A percentile compares a stretch with the other conserved stretches of the same genome.
phyloP scores from a whole-genome alignment of 2,329 filamentous ascomycete genomes.

The Myriosclerotinia curreyana region DNA sequence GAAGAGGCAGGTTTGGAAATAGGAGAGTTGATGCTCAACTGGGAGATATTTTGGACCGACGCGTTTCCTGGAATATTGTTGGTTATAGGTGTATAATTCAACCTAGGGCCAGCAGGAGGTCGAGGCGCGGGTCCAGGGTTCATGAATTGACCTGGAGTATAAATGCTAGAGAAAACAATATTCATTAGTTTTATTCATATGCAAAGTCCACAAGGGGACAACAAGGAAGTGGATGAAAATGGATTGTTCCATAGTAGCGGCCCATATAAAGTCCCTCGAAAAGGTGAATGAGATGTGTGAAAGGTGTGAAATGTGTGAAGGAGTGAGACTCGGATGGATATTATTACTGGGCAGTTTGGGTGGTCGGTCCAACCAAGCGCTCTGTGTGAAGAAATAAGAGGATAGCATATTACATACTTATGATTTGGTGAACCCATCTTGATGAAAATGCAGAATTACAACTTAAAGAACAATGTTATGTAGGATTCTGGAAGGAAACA shows the following conservation, averaged over 20 bases:
- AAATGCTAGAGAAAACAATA: slow-evolving; percentile 46
- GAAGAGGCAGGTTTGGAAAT: slow-evolving; percentile 64
- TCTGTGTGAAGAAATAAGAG: slow-evolving; percentile 28
- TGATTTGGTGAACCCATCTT: slow-evolving; percentile 39
- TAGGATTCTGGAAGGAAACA: slow-evolving; percentile 18
- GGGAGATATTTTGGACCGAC: slow-evolving; percentile 70
- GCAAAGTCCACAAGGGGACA: slow-evolving; percentile 18
- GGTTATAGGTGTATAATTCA: slow-evolving; percentile 73
- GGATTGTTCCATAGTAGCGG: slow-evolving; percentile 14
- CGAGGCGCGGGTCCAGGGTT: slow-evolving; percentile 93
- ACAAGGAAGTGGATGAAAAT: slow-evolving; percentile 1
- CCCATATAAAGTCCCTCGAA: background rate
- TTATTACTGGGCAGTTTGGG: background rate
- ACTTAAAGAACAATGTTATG: slow-evolving; percentile 22
- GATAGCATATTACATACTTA: slow-evolving; percentile 29
- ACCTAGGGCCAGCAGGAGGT: slow-evolving; percentile 78
- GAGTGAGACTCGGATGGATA: background rate
- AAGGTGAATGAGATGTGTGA: background rate
- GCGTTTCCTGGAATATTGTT: slow-evolving; percentile 72
- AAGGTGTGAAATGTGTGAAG: background rate
- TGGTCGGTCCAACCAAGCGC: slow-evolving; percentile 21
- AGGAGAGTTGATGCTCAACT: slow-evolving; percentile 53
- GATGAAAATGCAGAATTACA: slow-evolving; percentile 26
- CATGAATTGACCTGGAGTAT: slow-evolving; percentile 74
- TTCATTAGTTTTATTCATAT: slow-evolving; percentile 14